Evolutionary conservation across 2,329 filamentous ascomycete genomes (phyloP).

Genomic region (Colletotrichum orchidophilum): DNA sequence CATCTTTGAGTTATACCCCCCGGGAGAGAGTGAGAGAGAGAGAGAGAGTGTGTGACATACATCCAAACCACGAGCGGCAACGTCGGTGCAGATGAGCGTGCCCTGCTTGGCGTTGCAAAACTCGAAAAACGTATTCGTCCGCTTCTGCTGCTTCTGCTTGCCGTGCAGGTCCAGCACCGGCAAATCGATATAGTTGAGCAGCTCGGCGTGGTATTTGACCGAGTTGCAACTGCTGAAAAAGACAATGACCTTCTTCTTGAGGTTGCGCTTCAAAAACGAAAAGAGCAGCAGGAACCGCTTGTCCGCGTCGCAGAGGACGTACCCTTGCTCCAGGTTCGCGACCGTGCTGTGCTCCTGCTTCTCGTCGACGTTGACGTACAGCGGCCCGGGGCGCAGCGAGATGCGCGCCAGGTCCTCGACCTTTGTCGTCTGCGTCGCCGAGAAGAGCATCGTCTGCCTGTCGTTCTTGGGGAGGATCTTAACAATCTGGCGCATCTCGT

Average conservation of each 20-base stretch:
- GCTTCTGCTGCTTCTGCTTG: conserved; percentile 98
- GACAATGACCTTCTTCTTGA: conserved; percentile 97
- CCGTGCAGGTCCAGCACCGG: conserved; percentile 88
- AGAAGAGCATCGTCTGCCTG: conserved; percentile 97
- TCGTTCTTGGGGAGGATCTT: conserved; percentile 90
- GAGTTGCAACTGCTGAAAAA: conserved; percentile 94
- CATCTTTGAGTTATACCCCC: too few relatives aligned
- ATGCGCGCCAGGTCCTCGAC: conserved; percentile 96
- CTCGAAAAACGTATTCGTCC: conserved; percentile 99
- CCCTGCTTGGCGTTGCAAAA: conserved; percentile 82
- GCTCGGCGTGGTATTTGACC: conserved; percentile 94
- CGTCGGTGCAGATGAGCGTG: conserved; percentile 94
- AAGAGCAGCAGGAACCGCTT: conserved; percentile 94
- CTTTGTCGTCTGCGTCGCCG: conserved; percentile 97
- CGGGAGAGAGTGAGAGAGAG: too few relatives aligned
- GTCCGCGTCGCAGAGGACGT: conserved; percentile 92
- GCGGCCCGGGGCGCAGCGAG: conserved; percentile 86
- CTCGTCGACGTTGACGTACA: conserved; percentile 98
- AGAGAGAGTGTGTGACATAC: conserved; percentile 54
- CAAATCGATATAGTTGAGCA: conserved; percentile 97
- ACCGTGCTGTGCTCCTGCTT: conserved; percentile 91
- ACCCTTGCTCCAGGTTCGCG: conserved; percentile 93
- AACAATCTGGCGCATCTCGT: conserved; percentile 96
- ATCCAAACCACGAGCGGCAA: conserved; percentile 93
- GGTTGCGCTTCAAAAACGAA: conserved; percentile 90